These are phyloP conservation scores for Wickerhamiella allomyrinae DNA, from an alignment of 805 yeast species.

Conservation along the genomic window DNA sequence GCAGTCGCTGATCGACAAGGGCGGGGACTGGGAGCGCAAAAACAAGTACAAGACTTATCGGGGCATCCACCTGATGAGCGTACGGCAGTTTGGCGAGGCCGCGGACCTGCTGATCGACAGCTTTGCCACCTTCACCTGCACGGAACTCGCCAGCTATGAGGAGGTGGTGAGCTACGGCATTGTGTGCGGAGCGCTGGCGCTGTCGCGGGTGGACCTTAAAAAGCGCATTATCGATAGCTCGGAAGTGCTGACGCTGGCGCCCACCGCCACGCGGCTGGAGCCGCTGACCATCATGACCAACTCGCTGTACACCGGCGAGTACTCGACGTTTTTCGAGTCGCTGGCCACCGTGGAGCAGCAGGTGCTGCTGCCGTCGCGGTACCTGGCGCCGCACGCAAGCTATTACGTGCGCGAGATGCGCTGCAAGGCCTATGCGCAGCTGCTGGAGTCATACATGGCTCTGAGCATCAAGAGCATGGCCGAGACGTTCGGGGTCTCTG, in stretches of 20 bases:
- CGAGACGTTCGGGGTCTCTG: constrained; percentile 75
- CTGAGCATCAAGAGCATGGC: constrained; percentile 89
- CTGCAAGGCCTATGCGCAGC: constrained; percentile 85
- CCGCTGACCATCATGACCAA: constrained; percentile 75
- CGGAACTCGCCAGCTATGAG: constrained; percentile 79
- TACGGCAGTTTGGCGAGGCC: constrained; percentile 77
- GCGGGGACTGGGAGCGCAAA: constrained; percentile 99
- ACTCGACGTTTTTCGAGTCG: constrained; percentile 60
- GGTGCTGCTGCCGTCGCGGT: constrained; percentile 49
- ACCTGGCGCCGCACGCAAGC: constrained; percentile 62
- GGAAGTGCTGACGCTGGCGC: constrained; percentile 62
- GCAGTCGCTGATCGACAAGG: constrained; percentile 70
- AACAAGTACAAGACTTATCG: constrained; percentile 84
- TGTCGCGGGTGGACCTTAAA: constrained; percentile 75
- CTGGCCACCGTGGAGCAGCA: constrained; percentile 65
- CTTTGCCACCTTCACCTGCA: constrained; percentile 86
- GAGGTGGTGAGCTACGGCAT: constrained; percentile 80
- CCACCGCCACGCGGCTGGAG: constrained; percentile 55
- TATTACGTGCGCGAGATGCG: constrained; percentile 85
- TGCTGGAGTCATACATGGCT: constrained; percentile 87
- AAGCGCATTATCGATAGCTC: constrained; percentile 82
- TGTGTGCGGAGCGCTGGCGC: constrained; percentile 70
- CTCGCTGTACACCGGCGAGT: constrained; percentile 79
- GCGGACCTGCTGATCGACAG: constrained; percentile 76
- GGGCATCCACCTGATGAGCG: constrained; percentile 72